Evolutionary conservation across 805 yeast genomes (phyloP).

Genomic region (Crinitomyces ghanaensis): DNA sequence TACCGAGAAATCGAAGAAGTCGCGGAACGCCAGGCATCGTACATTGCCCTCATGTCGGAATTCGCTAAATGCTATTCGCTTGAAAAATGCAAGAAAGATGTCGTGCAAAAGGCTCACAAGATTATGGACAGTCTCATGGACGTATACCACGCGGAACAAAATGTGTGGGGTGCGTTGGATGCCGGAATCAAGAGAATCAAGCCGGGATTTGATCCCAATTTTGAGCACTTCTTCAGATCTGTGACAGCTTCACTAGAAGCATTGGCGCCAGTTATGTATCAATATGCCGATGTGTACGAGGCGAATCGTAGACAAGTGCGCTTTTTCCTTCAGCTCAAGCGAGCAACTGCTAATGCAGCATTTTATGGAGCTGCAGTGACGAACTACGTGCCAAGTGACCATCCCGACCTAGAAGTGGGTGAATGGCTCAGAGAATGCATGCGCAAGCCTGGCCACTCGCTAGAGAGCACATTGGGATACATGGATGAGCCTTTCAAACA

Average conservation of each 20-base stretch:
- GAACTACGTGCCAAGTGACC: slow-evolving; percentile 7
- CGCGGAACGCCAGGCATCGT: slow-evolving; percentile 7
- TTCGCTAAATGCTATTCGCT: slow-evolving; percentile 9
- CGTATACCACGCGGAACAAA: slow-evolving; percentile 10
- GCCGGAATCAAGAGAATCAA: slow-evolving; percentile 8
- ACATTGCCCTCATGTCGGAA: slow-evolving; percentile 9
- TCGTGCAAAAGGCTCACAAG: slow-evolving; percentile 7
- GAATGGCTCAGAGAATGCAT: slow-evolving; percentile 14
- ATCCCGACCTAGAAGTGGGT: slow-evolving; percentile 12
- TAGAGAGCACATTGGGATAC: slow-evolving; percentile 12
- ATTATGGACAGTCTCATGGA: slow-evolving; percentile 17
- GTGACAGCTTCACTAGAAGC: background rate
- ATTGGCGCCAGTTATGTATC: slow-evolving; percentile 10
- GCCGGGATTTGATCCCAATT: slow-evolving; percentile 6
- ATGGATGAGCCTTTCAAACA: slow-evolving; percentile 16
- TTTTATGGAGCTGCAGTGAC: slow-evolving; percentile 6
- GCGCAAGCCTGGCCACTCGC: slow-evolving; percentile 10
- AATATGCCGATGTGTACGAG: slow-evolving; percentile 13
- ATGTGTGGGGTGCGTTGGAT: slow-evolving; percentile 10
- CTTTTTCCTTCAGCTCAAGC: slow-evolving; percentile 8
- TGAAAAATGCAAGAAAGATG: slow-evolving; percentile 7
- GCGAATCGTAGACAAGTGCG: slow-evolving; percentile 7
- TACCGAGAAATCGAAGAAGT: slow-evolving; percentile 6
- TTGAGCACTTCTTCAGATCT: slow-evolving; percentile 7
- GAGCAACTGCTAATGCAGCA: slow-evolving; percentile 2